These are phyloP conservation scores for Aspergillus fumigatiaffinis DNA, from an alignment of 2,329 filamentous ascomycete species.

Conservation along the genomic window DNA sequence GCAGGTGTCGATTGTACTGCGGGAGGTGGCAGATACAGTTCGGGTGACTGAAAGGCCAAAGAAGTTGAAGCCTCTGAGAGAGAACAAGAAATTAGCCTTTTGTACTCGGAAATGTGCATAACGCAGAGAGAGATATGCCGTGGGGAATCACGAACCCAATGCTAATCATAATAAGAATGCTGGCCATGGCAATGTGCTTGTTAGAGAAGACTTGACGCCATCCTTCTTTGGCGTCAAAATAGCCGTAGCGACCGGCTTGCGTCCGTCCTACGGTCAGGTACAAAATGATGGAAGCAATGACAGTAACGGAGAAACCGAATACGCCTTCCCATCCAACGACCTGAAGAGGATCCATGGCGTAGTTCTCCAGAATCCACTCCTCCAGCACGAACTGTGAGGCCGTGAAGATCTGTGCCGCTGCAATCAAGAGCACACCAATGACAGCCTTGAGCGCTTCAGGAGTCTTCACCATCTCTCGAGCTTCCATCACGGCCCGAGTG, in stretches of 20 bases:
- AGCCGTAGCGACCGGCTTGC: conserved; percentile 68
- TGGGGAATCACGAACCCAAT: conserved; percentile 67
- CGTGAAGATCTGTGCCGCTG: conserved; percentile 92
- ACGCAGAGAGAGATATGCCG: conserved; percentile 3
- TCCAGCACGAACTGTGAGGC: conserved; percentile 95
- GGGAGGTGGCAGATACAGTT: conserved; percentile 82
- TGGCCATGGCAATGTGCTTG: conserved; percentile 67
- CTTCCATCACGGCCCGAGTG: conserved; percentile 41
- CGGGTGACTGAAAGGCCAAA: conserved; percentile 93
- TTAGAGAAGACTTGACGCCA: conserved; percentile 75
- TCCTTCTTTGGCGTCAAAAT: conserved; percentile 86
- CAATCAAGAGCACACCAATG: conserved; percentile 84
- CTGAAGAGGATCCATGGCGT: conserved; percentile 76
- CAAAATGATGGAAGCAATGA: conserved; percentile 73
- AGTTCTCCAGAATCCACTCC: conserved; percentile 82
- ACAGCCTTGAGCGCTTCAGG: conserved; percentile 65
- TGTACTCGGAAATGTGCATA: not conserved
- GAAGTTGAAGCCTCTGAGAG: conserved; percentile 86
- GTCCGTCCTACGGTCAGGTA: conserved; percentile 75
- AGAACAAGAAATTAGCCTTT: not conserved
- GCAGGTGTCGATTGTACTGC: conserved; percentile 96
- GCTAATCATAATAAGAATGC: conserved; percentile 90
- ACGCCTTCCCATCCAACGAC: conserved; percentile 96
- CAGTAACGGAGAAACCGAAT: conserved; percentile 80
- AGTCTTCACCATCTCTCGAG: conserved; percentile 40